Conservation (phyloP, 1,284 basidiomycete genomes). For the Veloboletus limbatus region DNA sequence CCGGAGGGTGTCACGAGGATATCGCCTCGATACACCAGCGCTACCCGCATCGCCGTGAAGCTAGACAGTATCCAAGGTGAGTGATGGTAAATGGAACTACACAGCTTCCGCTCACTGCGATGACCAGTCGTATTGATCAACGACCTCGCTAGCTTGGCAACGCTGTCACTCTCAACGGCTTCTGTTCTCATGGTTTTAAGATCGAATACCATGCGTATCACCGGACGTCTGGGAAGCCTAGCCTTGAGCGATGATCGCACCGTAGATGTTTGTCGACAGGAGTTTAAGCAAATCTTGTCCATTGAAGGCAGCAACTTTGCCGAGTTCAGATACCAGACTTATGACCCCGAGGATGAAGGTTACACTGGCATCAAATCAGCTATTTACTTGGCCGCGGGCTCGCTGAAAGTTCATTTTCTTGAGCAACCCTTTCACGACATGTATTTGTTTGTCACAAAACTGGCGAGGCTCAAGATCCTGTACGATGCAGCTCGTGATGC, state of each 20-base stretch:
- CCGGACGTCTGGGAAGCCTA: constrained; percentile 84
- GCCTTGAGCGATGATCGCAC: constrained; percentile 80
- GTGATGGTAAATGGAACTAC: not conserved
- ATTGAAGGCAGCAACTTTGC: constrained; percentile 97
- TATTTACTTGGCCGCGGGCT: constrained; percentile 84
- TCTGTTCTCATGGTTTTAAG: constrained; percentile 82
- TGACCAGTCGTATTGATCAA: constrained; percentile 80
- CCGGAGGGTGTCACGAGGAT: constrained; percentile 8
- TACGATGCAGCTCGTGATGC: constrained; percentile 96
- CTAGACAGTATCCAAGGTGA: constrained; percentile 84
- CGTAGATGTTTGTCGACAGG: constrained; percentile 50
- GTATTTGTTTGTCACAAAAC: constrained; percentile 81
- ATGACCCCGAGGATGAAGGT: constrained; percentile 65
- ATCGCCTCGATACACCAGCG: constrained; percentile 41
- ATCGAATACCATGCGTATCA: constrained; percentile 75
- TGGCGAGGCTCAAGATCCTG: constrained; percentile 88
- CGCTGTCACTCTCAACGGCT: constrained; percentile 89
- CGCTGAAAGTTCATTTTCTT: constrained; percentile 87
- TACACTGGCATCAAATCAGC: constrained; percentile 88
- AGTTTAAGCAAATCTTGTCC: constrained; percentile 87
- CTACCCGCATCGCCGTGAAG: constrained; percentile 83
- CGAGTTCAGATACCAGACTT: constrained; percentile 94
- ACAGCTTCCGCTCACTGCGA: constrained; percentile 11
- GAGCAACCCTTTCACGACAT: constrained; percentile 87
- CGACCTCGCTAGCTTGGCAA: constrained; percentile 71